These are phyloP conservation scores for Lentinula lateritia DNA, from an alignment of 768 basidiomycete genomes.

Conservation along the genomic window DNA sequence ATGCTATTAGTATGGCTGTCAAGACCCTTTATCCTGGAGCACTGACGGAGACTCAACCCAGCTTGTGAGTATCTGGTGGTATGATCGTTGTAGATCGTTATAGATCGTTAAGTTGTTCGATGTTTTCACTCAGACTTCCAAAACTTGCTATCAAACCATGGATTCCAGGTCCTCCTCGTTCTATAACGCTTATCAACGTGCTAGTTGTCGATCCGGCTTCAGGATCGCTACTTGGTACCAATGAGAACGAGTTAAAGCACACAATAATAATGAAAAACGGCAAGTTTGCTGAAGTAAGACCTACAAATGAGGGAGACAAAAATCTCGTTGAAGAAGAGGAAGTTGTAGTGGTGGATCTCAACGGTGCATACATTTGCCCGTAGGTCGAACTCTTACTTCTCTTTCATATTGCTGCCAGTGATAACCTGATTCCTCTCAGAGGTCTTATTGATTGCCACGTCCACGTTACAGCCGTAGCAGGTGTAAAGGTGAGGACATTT, in stretches of 20 bases:
- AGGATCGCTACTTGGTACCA: constrained; percentile 17
- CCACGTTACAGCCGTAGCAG: constrained; percentile 35
- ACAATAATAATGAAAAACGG: constrained; percentile 24
- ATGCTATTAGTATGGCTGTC: neutral
- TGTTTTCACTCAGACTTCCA: constrained; percentile 14
- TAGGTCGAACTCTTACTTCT: constrained; percentile 10
- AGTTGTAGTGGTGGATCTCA: constrained; percentile 21
- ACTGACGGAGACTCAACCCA: constrained; percentile 1
- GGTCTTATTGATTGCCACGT: constrained; percentile 42
- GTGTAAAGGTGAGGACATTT: constrained; percentile 17
- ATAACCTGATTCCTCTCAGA: constrained; percentile 7
- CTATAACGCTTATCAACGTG: constrained; percentile 25
- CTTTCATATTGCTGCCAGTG: neutral
- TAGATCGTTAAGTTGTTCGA: neutral
- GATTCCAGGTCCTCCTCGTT: constrained; percentile 17
- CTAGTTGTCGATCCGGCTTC: constrained; percentile 26
- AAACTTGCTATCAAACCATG: constrained; percentile 32
- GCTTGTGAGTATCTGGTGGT: neutral
- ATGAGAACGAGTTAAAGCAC: constrained; percentile 7
- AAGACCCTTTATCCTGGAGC: constrained; percentile 9
- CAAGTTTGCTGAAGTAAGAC: constrained; percentile 17
- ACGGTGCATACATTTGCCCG: constrained; percentile 33
- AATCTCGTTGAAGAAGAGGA: constrained; percentile 6
- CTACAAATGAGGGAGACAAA: constrained; percentile 4
- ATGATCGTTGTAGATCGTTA: neutral